Percentiles rank a stretch among this genome's conserved stretches.
phyloP scores from a whole-genome alignment of 345 rosid genomes.

The Turritis glabra region DNA sequence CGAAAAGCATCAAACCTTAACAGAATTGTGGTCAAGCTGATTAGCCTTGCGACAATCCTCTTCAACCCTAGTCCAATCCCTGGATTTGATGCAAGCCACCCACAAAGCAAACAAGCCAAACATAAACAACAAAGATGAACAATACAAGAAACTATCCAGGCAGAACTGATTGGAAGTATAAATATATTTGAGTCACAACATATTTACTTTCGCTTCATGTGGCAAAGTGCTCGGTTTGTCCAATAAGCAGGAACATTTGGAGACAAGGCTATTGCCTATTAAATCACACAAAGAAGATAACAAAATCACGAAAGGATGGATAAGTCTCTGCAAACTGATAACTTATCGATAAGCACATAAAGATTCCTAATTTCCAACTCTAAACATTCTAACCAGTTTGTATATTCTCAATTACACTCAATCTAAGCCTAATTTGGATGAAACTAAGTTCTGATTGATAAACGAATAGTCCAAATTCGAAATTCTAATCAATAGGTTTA shows the following conservation, averaged over 20 bases:
- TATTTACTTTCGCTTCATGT: conserved; percentile 84
- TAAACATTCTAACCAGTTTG: not conserved
- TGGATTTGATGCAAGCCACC: conserved; percentile 32
- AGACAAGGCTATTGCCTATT: conserved; percentile 83
- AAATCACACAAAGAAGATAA: conserved; percentile 1
- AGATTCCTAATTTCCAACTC: not conserved
- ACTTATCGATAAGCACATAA: not conserved
- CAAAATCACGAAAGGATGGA: not conserved
- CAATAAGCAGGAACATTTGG: conserved; percentile 82
- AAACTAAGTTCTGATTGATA: not conserved
- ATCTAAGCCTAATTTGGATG: not conserved
- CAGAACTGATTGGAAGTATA: not conserved
- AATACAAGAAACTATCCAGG: not conserved
- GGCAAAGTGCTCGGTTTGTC: conserved; percentile 95
- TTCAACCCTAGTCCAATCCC: conserved; percentile 86
- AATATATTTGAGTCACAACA: not conserved
- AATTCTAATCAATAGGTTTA: not conserved
- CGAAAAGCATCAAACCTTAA: conserved; percentile 51
- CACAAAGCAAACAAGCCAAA: conserved; percentile 10
- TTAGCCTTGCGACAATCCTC: conserved; percentile 80
- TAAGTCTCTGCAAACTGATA: conserved; percentile 13
- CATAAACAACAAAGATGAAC: not conserved
- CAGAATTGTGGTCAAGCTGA: conserved; percentile 62
- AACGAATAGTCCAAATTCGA: not conserved
- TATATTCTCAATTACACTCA: not conserved